phyloP scores from a whole-genome alignment of 805 yeast species.

The Wickerhamomyces xylosicus region DNA sequence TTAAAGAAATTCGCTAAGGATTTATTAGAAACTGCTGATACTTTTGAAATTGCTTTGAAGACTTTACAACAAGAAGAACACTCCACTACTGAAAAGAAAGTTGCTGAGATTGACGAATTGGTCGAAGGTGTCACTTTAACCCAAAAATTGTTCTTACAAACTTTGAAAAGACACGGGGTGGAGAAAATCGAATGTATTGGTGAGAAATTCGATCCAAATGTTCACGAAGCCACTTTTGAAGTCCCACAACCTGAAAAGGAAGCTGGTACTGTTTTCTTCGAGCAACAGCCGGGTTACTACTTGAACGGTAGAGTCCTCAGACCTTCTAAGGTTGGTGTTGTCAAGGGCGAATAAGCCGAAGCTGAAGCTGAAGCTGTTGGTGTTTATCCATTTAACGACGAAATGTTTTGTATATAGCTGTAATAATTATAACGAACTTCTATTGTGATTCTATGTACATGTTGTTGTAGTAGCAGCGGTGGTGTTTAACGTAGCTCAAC shows the following conservation, averaged over 20 bases:
- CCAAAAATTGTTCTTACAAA: slow-evolving; percentile 36
- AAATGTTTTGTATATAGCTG: neutral
- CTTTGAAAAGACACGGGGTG: slow-evolving; percentile 38
- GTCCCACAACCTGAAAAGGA: slow-evolving; percentile 44
- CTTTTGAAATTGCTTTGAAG: slow-evolving; percentile 20
- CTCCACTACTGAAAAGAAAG: slow-evolving; percentile 17
- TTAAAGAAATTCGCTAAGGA: slow-evolving; percentile 21
- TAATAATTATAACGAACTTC: too few relatives aligned
- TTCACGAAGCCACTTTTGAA: slow-evolving; percentile 44
- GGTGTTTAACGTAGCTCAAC: slow-evolving; percentile 43
- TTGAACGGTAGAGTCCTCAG: slow-evolving; percentile 42
- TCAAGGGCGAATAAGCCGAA: slow-evolving; percentile 25
- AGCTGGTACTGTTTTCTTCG: slow-evolving; percentile 43
- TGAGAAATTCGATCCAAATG: slow-evolving; percentile 39
- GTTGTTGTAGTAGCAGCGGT: neutral
- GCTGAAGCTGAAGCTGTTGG: too few relatives aligned
- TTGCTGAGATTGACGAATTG: slow-evolving; percentile 34
- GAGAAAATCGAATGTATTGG: slow-evolving; percentile 39
- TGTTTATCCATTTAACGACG: too few relatives aligned
- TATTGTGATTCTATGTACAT: neutral
- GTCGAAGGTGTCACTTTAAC: slow-evolving; percentile 44
- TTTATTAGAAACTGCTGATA: slow-evolving; percentile 19
- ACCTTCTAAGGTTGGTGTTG: slow-evolving; percentile 49
- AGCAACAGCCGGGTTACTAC: slow-evolving; percentile 41
- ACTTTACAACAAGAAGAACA: slow-evolving; percentile 16